Evolutionary conservation across 768 basidiomycete species (phyloP).

Genomic region (Rhodotorula kratochvilovae): DNA sequence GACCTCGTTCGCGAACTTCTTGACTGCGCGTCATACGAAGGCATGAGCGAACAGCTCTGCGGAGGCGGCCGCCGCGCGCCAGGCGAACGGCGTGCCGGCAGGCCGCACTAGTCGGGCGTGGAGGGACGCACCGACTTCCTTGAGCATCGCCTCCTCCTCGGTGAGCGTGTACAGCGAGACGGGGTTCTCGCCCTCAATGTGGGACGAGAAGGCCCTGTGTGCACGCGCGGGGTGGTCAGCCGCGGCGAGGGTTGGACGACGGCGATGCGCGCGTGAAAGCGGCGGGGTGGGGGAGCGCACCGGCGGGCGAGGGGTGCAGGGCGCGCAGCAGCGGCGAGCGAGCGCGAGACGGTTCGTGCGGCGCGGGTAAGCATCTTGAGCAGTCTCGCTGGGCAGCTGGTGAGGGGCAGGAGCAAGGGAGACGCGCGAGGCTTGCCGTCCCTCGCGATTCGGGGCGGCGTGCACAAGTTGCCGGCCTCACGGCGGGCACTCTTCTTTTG

Average conservation of each 20-base stretch:
- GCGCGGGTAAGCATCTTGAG: background rate
- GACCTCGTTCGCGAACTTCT: conserved; percentile 81
- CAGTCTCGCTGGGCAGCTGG: background rate
- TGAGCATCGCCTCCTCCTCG: conserved; percentile 89
- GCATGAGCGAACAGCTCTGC: background rate
- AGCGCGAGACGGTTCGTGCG: background rate
- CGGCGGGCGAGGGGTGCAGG: background rate
- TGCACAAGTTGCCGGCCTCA: too few species aligned
- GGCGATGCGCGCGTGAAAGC: background rate
- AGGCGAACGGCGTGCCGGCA: background rate
- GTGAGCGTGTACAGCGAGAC: conserved; percentile 73
- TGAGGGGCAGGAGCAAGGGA: background rate
- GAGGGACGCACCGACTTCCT: conserved; percentile 68
- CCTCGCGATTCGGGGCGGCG: background rate
- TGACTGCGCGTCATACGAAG: conserved; percentile 54
- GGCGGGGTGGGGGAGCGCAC: background rate
- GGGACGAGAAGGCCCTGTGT: conserved; percentile 21
- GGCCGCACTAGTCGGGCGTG: background rate
- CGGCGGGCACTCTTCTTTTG: too few species aligned
- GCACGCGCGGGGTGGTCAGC: background rate
- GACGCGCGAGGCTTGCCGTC: too few species aligned
- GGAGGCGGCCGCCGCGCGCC: too few species aligned
- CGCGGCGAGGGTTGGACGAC: background rate
- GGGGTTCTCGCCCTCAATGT: conserved; percentile 19
- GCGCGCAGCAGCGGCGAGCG: background rate